phyloP scores from a whole-genome alignment of 345 rosid species.

The Camelina hispida region DNA sequence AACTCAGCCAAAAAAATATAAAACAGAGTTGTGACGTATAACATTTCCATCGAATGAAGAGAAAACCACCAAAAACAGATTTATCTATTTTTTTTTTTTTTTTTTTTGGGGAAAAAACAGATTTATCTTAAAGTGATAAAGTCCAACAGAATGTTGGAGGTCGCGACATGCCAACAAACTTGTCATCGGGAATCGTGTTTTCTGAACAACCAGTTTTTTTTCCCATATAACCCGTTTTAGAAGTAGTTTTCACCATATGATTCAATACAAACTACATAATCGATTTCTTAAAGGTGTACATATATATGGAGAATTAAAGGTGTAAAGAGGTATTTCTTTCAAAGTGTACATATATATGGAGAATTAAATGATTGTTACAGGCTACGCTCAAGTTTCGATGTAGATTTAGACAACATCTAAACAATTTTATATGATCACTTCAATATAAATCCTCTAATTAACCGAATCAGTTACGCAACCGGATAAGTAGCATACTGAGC shows the following conservation, averaged over 20 bases:
- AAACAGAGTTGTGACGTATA: neutral
- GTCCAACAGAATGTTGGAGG: neutral
- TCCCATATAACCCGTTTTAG: neutral
- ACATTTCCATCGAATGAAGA: neutral
- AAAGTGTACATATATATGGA: neutral
- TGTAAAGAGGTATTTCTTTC: neutral
- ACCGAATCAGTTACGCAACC: slow-evolving; percentile 16
- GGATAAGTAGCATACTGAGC: slow-evolving; percentile 55
- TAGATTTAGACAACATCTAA: neutral
- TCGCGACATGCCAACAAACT: slow-evolving; percentile 12
- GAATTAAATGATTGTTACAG: neutral
- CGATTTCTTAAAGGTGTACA: neutral
- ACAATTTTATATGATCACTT: neutral
- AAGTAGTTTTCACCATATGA: neutral
- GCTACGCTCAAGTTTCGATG: neutral
- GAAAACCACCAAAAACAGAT: neutral
- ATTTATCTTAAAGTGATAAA: neutral
- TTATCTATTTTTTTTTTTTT: neutral
- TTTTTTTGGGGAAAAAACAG: neutral
- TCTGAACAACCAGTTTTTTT: neutral
- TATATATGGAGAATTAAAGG: neutral
- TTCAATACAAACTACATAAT: too few species aligned
- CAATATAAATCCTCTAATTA: neutral
- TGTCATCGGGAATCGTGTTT: slow-evolving; percentile 10
- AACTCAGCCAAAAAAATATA: neutral